Conservation (phyloP, 2,329 filamentous ascomycete genomes). For the Aspergillus sp. region DNA sequence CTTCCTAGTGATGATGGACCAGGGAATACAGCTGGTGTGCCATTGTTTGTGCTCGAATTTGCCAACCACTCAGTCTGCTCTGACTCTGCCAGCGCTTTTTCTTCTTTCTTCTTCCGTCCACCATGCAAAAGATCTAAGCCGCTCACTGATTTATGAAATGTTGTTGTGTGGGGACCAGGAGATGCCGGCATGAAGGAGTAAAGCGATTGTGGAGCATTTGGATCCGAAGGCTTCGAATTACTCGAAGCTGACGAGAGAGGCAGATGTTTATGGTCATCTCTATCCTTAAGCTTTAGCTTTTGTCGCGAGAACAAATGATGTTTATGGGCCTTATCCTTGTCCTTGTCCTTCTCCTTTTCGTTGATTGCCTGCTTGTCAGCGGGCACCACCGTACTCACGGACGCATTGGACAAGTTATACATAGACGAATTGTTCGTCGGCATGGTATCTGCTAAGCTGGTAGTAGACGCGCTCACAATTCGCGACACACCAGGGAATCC, state of each 20-base stretch:
- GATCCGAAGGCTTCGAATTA: conserved; percentile 60
- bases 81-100: conserved; percentile 47
- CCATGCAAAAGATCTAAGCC: conserved; percentile 75
- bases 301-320: conserved; percentile 63
- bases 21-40: conserved; percentile 24
- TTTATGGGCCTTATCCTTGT: conserved; percentile 46
- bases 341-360: conserved; percentile 38
- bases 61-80: conserved; percentile 32
- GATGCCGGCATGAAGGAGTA: conserved; percentile 64
- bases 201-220: conserved; percentile 58
- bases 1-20: conserved; percentile 34
- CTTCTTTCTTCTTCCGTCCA: conserved; percentile 72
- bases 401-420: conserved; percentile 59
- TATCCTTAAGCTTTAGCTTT: conserved; percentile 60
- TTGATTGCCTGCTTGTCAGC: conserved; percentile 32
- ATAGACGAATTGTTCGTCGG: conserved; percentile 52
- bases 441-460: conserved; percentile 53
- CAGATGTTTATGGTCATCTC: conserved; percentile 53
- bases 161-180: conserved; percentile 51
- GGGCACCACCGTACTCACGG: conserved; percentile 57
- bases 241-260: conserved; percentile 62
- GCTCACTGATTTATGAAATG: conserved; percentile 78
- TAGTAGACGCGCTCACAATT: conserved; percentile 56
- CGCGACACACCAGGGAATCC: conserved; percentile 49
- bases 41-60: conserved; percentile 17